Percentiles rank a stretch among this genome's conserved stretches.
These are phyloP conservation scores for Colletotrichum agaves DNA, from an alignment of 2,329 filamentous ascomycete genomes.

Conservation along the genomic window DNA sequence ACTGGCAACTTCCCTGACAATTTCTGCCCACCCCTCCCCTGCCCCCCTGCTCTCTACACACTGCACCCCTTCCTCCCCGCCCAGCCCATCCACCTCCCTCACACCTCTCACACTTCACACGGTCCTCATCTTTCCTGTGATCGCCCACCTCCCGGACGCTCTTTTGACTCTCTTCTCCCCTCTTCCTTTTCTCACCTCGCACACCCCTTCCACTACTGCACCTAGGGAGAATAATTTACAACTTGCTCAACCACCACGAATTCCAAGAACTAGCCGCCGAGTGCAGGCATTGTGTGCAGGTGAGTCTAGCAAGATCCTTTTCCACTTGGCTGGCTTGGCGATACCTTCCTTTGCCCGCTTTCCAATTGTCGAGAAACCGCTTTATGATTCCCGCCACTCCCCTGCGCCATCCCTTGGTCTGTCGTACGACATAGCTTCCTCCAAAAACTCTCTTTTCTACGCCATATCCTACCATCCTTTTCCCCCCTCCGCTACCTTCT, in stretches of 20 bases:
- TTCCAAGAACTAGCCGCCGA: slow-evolving; percentile 35
- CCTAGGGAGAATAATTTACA: slow-evolving; percentile 30
- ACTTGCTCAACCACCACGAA: slow-evolving; percentile 16
- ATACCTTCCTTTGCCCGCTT: neutral
- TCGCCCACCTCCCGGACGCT: slow-evolving; percentile 32
- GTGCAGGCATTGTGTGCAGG: slow-evolving; percentile 39
- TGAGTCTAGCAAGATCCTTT: slow-evolving; percentile 19
- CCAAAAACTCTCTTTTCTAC: slow-evolving; percentile 42
- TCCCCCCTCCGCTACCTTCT: slow-evolving; percentile 40
- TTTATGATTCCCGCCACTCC: slow-evolving; percentile 47
- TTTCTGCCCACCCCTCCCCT: neutral
- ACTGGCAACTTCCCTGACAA: neutral
- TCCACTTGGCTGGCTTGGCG: slow-evolving; percentile 9
- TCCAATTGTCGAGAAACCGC: slow-evolving; percentile 49
- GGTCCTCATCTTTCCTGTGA: slow-evolving; percentile 34
- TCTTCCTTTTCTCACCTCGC: slow-evolving; percentile 8
- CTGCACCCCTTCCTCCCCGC: slow-evolving; percentile 12
- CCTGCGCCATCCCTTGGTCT: slow-evolving; percentile 38
- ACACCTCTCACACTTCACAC: slow-evolving; percentile 22
- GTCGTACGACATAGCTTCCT: slow-evolving; percentile 23
- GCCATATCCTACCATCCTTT: slow-evolving; percentile 33
- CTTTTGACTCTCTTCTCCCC: slow-evolving; percentile 21
- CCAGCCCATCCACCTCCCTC: slow-evolving; percentile 21
- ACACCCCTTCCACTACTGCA: slow-evolving; percentile 29
- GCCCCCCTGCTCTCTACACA: slow-evolving; percentile 4